Base-by-base conservation (phyloP, 1,139 yeast species). In the Kodamaea arcana region DNA sequence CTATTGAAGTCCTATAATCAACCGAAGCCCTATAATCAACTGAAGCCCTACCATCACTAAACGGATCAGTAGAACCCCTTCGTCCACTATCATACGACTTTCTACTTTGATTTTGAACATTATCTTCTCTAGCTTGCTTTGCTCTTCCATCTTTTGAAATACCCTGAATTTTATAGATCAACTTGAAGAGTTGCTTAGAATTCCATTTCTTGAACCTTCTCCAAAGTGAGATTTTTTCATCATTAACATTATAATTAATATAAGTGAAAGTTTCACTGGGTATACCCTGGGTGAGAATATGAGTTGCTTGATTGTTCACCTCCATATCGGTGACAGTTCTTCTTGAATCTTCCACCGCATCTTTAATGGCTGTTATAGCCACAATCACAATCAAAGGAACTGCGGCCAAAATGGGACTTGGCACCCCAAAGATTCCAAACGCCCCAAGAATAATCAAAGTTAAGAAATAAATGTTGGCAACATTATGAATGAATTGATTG, bases 311-410 rank as follows among this genome's bases (percentile, higher is more conserved):
- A 46, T 72, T 73, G 50, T 76, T 76, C 30, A 76, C 62, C 47
- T 76, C 81, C 49, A 69, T 56, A 51, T 76, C 82, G 2, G 75
- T 65, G 1, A 60, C 51, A 0, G 77, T 71, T 49, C 82, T 62
- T 48, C 80, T 59, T 20, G 73, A 72, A 48, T 76, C 82, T 55
- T 76, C 82, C 33, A 76, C 58, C 3, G 76, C 81, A 48, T 76
- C 82, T 47, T 75, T 75, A 31, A 71, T 51, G 2, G 80, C 79
- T 0, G 82, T 76, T 32, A 76, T 63, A 2, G 60, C 50, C 11
- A 76, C 78, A 56, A 76, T 76, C 24, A 75, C 80, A 52, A 76
- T 74, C 49, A 76, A 65, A 1, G 82, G 82, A 15, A 75, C 80
- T 4, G 79, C 78, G 4, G 77, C 71, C 45, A 76, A 53, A 1